Evolutionary conservation across 148 eudicot genomes (phyloP).

Genomic region (Vaccinium myrtillus): DNA sequence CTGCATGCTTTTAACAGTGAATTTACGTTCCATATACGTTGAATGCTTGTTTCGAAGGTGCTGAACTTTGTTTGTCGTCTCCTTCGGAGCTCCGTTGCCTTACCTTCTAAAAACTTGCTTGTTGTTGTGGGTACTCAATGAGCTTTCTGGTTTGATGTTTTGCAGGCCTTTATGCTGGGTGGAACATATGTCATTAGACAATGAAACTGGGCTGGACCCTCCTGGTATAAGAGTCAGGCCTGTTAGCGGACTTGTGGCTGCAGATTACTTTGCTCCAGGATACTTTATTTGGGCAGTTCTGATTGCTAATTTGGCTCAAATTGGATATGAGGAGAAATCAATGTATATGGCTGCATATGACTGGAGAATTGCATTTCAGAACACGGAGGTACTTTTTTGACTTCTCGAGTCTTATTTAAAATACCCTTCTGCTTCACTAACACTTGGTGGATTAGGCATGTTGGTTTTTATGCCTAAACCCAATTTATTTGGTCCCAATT

Average conservation of each 20-base stretch:
- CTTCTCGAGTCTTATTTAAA: background rate
- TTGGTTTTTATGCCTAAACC: background rate
- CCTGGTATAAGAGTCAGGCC: conserved; percentile 13
- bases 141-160: conserved; percentile 6
- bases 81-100: background rate
- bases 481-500: conserved; percentile 14
- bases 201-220: conserved; percentile 14
- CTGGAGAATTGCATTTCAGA: conserved; percentile 13
- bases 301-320: conserved; percentile 14
- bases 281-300: conserved; percentile 14
- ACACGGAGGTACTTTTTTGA: conserved; percentile 7
- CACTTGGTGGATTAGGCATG: background rate
- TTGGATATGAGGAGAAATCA: conserved; percentile 12
- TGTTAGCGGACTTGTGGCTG: conserved; percentile 11
- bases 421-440: background rate
- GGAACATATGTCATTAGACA: conserved; percentile 13
- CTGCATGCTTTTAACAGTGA: background rate
- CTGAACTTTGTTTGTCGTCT: background rate
- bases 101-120: background rate
- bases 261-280: conserved; percentile 17
- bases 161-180: conserved; percentile 13
- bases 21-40: background rate
- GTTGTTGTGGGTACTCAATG: background rate
- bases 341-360: conserved; percentile 15
- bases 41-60: background rate